Percentiles rank a stretch among this genome's conserved stretches.
Evolutionary conservation across 805 yeast species (phyloP).

Genomic region (Wickerhamiella shivajii): DNA sequence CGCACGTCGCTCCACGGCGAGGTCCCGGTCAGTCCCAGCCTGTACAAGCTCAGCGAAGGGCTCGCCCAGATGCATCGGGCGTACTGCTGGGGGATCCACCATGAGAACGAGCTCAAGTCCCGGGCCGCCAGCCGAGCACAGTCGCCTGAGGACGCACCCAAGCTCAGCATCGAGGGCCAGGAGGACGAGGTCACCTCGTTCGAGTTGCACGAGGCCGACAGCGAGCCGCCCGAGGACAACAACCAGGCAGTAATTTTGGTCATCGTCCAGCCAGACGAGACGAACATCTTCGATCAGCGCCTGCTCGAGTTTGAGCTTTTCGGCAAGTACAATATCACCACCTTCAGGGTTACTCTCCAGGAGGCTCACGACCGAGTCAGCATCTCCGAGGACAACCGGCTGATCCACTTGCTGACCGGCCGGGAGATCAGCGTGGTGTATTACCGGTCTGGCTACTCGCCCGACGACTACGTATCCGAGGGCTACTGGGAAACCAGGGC

Average conservation of each 20-base stretch:
- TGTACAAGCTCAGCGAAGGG: slow-evolving; percentile 47
- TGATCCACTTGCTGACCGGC: slow-evolving; percentile 38
- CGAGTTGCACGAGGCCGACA: neutral
- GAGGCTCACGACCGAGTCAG: slow-evolving; percentile 36
- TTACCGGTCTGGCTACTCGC: slow-evolving; percentile 80
- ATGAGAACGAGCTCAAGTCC: slow-evolving; percentile 4
- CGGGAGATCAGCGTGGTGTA: slow-evolving; percentile 79
- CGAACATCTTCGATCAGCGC: slow-evolving; percentile 87
- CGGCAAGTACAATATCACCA: slow-evolving; percentile 38
- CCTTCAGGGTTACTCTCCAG: slow-evolving; percentile 53
- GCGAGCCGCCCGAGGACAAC: slow-evolving; percentile 7
- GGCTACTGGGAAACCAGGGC: slow-evolving; percentile 68
- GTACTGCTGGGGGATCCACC: slow-evolving; percentile 26
- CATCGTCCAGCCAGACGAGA: slow-evolving; percentile 71
- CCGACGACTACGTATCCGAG: slow-evolving; percentile 55
- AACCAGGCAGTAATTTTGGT: slow-evolving; percentile 40
- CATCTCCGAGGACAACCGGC: slow-evolving; percentile 24
- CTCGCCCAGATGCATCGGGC: slow-evolving; percentile 48
- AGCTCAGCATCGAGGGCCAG: slow-evolving; percentile 4
- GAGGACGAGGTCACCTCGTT: slow-evolving; percentile 11
- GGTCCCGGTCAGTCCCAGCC: slow-evolving; percentile 58
- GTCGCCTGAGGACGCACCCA: neutral
- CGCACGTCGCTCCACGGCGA: slow-evolving; percentile 29
- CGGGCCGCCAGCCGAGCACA: neutral
- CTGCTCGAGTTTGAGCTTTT: slow-evolving; percentile 59